A percentile compares a stretch with the other conserved stretches of the same genome.
These are phyloP conservation scores for Kwoniella europaea DNA, from an alignment of 768 basidiomycete species.

Conservation along the genomic window DNA sequence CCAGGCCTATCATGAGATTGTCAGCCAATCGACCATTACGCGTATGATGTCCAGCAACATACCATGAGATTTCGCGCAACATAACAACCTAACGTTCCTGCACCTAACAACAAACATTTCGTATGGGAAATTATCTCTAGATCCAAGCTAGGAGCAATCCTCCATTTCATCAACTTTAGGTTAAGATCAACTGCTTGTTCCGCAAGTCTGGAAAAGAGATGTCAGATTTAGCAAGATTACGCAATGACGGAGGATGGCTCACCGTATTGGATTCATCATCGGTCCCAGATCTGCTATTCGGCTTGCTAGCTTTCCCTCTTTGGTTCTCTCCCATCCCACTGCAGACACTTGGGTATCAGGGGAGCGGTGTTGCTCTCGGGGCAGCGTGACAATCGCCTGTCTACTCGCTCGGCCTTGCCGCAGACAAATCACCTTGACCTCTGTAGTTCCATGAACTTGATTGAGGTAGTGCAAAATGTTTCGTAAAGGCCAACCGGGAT, in stretches of 20 bases:
- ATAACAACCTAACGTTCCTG: slow-evolving; percentile 96
- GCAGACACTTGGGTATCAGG: slow-evolving; percentile 63
- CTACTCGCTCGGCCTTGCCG: slow-evolving; percentile 60
- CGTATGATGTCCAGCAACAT: background rate
- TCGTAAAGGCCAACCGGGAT: slow-evolving; percentile 90
- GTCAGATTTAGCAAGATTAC: background rate
- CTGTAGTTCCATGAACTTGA: slow-evolving; percentile 63
- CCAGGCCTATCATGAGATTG: slow-evolving; percentile 71
- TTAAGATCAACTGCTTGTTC: slow-evolving; percentile 98
- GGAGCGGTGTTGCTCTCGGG: background rate
- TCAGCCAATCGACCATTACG: too few relatives aligned
- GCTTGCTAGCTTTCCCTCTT: slow-evolving; percentile 81
- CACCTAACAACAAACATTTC: slow-evolving; percentile 83
- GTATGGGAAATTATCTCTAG: slow-evolving; percentile 83
- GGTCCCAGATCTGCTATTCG: slow-evolving; percentile 87
- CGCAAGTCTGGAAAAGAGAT: slow-evolving; percentile 67
- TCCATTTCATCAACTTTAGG: slow-evolving; percentile 96
- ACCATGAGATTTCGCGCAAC: slow-evolving; percentile 92
- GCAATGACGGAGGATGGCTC: slow-evolving; percentile 23
- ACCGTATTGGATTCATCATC: slow-evolving; percentile 93
- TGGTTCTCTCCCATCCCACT: slow-evolving; percentile 96
- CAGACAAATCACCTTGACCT: slow-evolving; percentile 75
- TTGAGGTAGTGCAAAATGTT: slow-evolving; percentile 85
- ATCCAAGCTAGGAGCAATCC: slow-evolving; percentile 85
- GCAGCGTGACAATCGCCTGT: slow-evolving; percentile 1